These are phyloP conservation scores for Volvox carteri DNA, from an alignment of 163 green algal species.

Conservation along the genomic window DNA sequence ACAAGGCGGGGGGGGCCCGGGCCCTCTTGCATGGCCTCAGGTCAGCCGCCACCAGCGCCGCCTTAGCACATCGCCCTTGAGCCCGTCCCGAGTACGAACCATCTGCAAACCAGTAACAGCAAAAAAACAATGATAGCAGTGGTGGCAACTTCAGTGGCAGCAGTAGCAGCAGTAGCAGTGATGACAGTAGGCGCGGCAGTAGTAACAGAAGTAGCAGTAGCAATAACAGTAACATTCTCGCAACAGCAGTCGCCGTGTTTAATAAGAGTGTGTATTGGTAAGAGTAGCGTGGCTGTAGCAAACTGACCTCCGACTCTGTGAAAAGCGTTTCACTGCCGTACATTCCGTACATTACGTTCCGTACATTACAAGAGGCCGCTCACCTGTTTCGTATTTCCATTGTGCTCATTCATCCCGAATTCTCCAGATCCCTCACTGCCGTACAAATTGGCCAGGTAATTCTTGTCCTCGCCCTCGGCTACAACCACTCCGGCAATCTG, in stretches of 20 bases:
- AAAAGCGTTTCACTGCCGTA: no score
- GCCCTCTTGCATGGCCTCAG: no score
- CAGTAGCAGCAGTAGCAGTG: not conserved
- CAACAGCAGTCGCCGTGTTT: no score
- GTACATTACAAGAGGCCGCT: no score
- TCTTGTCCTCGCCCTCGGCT: not conserved
- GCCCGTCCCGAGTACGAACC: constrained; percentile 2
- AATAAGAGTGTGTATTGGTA: no score
- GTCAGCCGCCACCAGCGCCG: no score
- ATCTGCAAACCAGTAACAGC: not conserved
- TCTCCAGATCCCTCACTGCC: not conserved
- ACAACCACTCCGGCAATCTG: constrained; percentile 22
- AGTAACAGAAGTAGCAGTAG: not conserved
- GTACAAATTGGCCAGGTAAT: not conserved
- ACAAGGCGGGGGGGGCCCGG: no score
- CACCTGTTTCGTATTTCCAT: not conserved
- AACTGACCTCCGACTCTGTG: no score
- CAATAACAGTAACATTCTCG: not conserved
- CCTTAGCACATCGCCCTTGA: not conserved
- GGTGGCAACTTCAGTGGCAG: not conserved
- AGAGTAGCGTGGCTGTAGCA: no score
- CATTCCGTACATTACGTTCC: no score
- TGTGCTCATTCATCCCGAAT: constrained; percentile 29
- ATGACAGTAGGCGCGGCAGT: not conserved
- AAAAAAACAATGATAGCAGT: no score